phyloP scores from a whole-genome alignment of 192 early-diverging fungal genomes.

The Backusella psychrophila region DNA sequence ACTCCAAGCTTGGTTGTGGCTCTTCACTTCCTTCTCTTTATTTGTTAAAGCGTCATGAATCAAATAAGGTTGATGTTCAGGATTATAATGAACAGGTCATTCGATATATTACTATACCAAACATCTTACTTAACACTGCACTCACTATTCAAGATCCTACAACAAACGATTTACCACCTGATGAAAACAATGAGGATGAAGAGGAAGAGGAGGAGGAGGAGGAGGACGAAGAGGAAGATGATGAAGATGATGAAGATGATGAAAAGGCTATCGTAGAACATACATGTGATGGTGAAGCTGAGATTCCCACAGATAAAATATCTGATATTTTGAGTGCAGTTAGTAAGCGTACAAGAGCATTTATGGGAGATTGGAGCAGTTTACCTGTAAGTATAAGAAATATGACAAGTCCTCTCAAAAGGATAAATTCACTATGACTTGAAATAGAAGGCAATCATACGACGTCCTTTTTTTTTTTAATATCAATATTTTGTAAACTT shows the following conservation, averaged over 20 bases:
- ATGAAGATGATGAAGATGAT: constrained; percentile 32
- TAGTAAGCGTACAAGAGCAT: constrained; percentile 48
- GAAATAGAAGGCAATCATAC: neutral
- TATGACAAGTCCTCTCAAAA: neutral
- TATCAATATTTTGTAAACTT: neutral
- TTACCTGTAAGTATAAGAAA: constrained; percentile 32
- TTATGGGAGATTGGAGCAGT: constrained; percentile 67
- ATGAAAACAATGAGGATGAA: constrained; percentile 26
- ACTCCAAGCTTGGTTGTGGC: constrained; percentile 82
- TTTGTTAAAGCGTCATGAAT: constrained; percentile 52
- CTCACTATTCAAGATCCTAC: constrained; percentile 36
- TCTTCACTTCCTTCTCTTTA: constrained; percentile 84
- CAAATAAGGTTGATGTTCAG: constrained; percentile 73
- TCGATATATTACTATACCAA: constrained; percentile 86
- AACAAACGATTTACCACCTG: neutral
- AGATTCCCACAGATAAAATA: constrained; percentile 33
- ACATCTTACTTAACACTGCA: constrained; percentile 80
- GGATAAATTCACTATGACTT: neutral
- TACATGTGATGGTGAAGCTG: constrained; percentile 42
- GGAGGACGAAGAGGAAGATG: constrained; percentile 25
- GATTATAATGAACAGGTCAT: constrained; percentile 93
- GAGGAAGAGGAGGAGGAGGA: constrained; percentile 30
- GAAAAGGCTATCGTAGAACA: constrained; percentile 24
- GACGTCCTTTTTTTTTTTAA: neutral
- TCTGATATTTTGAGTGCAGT: constrained; percentile 32